These are phyloP conservation scores for Rugosomyces carneus DNA, from an alignment of 1,284 basidiomycete genomes.

Conservation along the genomic window DNA sequence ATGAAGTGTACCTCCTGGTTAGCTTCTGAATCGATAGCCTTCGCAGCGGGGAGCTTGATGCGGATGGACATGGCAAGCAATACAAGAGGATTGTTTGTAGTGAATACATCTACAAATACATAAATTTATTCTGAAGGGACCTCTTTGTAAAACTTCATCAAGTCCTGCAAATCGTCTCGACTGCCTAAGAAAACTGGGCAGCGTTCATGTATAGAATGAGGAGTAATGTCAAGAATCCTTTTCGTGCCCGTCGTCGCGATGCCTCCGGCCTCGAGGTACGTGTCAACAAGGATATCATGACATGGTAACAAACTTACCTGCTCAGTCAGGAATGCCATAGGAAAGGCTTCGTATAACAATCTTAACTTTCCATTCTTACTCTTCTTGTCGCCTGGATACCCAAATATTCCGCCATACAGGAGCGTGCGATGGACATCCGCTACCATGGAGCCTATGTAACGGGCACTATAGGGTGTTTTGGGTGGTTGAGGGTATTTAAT, in stretches of 20 bases:
- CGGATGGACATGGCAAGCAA: slow-evolving; percentile 20
- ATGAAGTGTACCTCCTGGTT: slow-evolving; percentile 12
- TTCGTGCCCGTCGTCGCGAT: slow-evolving; percentile 91
- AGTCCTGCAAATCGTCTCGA: slow-evolving; percentile 89
- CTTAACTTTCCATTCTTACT: slow-evolving; percentile 93
- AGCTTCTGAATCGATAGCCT: slow-evolving; percentile 9
- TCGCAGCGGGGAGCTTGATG: slow-evolving; percentile 22
- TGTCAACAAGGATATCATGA: neutral
- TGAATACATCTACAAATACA: slow-evolving; percentile 14
- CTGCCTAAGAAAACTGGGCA: slow-evolving; percentile 93
- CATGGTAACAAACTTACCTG: slow-evolving; percentile 51
- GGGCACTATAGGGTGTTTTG: slow-evolving; percentile 82
- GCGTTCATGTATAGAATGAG: slow-evolving; percentile 87
- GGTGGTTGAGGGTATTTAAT: slow-evolving; percentile 86
- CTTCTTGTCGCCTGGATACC: slow-evolving; percentile 98
- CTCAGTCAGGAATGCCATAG: slow-evolving; percentile 97
- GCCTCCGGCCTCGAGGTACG: slow-evolving; percentile 76
- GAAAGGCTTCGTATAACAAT: slow-evolving; percentile 96
- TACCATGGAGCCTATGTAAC: slow-evolving; percentile 99
- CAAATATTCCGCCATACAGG: slow-evolving; percentile 97
- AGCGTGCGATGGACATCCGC: slow-evolving; percentile 96
- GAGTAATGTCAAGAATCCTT: slow-evolving; percentile 90
- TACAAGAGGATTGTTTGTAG: neutral
- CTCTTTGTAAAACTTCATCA: slow-evolving; percentile 75
- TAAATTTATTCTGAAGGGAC: slow-evolving; percentile 18